Conservation (phyloP, 2,329 filamentous ascomycete genomes). For the Aureobasidium sp. region DNA sequence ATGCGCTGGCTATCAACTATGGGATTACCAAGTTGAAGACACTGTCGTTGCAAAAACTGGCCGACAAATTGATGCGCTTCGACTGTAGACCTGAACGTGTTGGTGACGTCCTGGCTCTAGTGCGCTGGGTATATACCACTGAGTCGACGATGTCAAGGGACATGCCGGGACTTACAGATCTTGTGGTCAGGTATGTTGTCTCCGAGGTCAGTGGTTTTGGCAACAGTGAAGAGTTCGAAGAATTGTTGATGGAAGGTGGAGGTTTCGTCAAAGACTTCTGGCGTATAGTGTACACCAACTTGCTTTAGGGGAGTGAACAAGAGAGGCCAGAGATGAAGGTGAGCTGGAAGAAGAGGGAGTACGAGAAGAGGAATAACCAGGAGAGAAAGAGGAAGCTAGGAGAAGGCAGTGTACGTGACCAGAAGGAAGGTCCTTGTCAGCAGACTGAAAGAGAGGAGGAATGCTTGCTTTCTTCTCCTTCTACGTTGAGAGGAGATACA, state of each 20-base stretch:
- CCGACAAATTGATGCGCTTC: neutral
- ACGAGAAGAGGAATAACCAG: neutral
- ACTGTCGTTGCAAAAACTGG: neutral
- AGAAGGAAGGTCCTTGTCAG: too few relatives aligned
- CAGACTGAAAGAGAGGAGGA: too few relatives aligned
- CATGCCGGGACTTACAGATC: neutral
- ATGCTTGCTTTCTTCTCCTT: too few relatives aligned
- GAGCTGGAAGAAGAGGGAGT: neutral
- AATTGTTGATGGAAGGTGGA: neutral
- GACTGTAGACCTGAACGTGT: neutral
- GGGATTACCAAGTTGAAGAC: neutral
- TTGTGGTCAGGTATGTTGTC: neutral
- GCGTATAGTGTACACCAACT: neutral
- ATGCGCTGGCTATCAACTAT: neutral
- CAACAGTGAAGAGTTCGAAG: neutral
- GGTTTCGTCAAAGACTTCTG: constrained; percentile 1
- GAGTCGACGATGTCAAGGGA: neutral
- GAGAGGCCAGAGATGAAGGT: neutral
- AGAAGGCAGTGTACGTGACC: too few relatives aligned
- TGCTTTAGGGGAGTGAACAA: neutral
- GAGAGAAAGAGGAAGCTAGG: too few relatives aligned
- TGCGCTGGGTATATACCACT: neutral
- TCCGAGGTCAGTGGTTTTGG: neutral
- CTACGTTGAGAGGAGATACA: too few relatives aligned
- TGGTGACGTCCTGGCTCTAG: neutral